Evolutionary conservation across 2,329 filamentous ascomycete genomes (phyloP).

Genomic region (Phaeophleospora eucalypticola): DNA sequence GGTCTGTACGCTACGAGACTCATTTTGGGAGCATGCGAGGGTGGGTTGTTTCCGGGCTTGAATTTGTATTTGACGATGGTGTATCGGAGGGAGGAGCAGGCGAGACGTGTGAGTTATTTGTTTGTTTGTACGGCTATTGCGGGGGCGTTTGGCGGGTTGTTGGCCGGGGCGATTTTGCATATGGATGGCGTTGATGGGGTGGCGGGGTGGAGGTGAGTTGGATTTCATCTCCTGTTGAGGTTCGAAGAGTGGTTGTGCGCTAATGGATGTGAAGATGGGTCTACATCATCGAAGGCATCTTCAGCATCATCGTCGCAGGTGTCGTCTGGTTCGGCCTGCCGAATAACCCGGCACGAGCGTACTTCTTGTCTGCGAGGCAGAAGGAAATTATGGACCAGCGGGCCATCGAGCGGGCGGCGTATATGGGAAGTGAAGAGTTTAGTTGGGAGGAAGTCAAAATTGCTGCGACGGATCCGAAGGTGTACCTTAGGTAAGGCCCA

Average conservation of each 20-base stretch:
- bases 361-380: constrained; percentile 45
- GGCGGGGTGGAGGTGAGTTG: constrained; percentile 37
- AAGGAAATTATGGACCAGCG: constrained; percentile 45
- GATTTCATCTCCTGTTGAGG: not conserved
- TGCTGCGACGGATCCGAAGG: constrained; percentile 48
- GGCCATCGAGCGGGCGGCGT: constrained; percentile 41
- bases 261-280: constrained; percentile 23
- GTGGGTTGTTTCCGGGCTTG: constrained; percentile 24
- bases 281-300: constrained; percentile 31
- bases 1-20: constrained; percentile 39
- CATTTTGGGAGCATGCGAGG: constrained; percentile 25
- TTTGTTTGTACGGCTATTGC: constrained; percentile 32
- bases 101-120: constrained; percentile 38
- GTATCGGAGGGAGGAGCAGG: constrained; percentile 43
- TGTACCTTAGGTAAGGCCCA: constrained; percentile 37
- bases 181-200: constrained; percentile 63
- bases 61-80: constrained; percentile 37
- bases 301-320: constrained; percentile 25
- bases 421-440: constrained; percentile 43
- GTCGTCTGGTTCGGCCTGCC: constrained; percentile 30
- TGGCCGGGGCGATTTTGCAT: constrained; percentile 56
- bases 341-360: constrained; percentile 36
- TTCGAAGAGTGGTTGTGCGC: too few species aligned
- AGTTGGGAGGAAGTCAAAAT: constrained; percentile 49
- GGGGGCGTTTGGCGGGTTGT: constrained; percentile 37